A percentile compares a stretch with the other conserved stretches of the same genome.
These are phyloP conservation scores for Eucalyptus pumila DNA, from an alignment of 345 rosid genomes.

Conservation along the genomic window DNA sequence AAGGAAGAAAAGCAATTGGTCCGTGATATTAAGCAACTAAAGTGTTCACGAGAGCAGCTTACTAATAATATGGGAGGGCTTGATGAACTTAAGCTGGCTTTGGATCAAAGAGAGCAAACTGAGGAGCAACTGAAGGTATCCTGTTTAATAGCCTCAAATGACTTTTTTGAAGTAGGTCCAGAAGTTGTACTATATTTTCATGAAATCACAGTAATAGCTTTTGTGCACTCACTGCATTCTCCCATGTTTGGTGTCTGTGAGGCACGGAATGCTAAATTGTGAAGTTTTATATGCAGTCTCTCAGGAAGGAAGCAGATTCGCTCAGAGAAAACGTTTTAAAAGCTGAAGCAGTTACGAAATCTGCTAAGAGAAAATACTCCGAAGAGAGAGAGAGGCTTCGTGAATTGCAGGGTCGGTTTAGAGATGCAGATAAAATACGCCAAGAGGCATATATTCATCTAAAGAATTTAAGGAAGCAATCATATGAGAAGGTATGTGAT, in stretches of 20 bases:
- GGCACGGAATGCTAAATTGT: not conserved
- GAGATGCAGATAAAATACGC: constrained; percentile 52
- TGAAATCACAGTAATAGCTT: not conserved
- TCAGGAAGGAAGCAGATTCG: constrained; percentile 60
- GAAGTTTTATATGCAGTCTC: constrained; percentile 18
- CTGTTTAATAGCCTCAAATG: not conserved
- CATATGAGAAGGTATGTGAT: constrained; percentile 44
- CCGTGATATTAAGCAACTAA: constrained; percentile 61
- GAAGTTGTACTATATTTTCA: not conserved
- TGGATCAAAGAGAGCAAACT: constrained; percentile 47
- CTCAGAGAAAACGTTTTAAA: constrained; percentile 40
- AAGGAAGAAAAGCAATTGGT: constrained; percentile 68
- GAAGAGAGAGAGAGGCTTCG: constrained; percentile 31
- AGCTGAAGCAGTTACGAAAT: constrained; percentile 46
- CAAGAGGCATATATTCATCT: constrained; percentile 60
- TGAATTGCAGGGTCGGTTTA: constrained; percentile 28
- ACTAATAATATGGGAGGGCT: constrained; percentile 39
- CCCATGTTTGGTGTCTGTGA: not conserved
- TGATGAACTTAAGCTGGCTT: constrained; percentile 48
- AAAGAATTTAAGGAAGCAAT: constrained; percentile 39
- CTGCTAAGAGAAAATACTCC: constrained; percentile 32
- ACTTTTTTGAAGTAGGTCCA: not conserved
- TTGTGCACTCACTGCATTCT: not conserved
- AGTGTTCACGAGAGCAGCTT: constrained; percentile 43
- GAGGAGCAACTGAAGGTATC: constrained; percentile 75